Conservation (phyloP, 139 green algal species). For the Coelastrella sp. region DNA sequence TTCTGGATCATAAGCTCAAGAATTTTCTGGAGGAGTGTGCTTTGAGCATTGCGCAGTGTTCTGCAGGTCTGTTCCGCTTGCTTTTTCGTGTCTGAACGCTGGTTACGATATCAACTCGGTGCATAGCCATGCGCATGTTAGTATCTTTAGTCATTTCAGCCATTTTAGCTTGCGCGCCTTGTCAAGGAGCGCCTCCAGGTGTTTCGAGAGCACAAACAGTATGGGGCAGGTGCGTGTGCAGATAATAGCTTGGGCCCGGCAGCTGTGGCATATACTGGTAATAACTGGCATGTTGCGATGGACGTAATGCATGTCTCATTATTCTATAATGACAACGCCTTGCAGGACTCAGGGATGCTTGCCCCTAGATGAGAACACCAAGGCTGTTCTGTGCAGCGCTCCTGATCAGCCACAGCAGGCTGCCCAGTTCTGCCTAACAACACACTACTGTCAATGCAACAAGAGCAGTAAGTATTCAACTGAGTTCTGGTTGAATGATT, state of each 20-base stretch:
- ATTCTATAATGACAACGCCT: not conserved
- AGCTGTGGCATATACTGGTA: not conserved
- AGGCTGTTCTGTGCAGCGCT: not conserved
- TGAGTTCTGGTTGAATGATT: no score
- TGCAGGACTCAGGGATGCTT: not conserved
- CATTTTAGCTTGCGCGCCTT: not conserved
- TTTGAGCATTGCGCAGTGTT: no score
- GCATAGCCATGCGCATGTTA: no score
- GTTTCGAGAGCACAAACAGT: not conserved
- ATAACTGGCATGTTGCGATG: not conserved
- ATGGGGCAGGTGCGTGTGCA: not conserved
- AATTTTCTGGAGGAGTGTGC: no score
- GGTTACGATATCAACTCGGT: no score
- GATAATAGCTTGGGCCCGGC: not conserved
- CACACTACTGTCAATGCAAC: not conserved
- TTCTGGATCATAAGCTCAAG: no score
- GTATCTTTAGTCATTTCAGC: not conserved
- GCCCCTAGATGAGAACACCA: not conserved
- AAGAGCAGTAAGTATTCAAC: not conserved
- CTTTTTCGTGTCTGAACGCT: no score
- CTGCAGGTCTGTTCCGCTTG: no score
- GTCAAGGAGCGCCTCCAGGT: not conserved
- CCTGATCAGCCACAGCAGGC: not conserved
- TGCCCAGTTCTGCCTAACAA: not conserved
- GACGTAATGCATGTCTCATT: not conserved